Evolutionary conservation across 78 protist species (phyloP).

Genomic region (Cavenderia fasciculata): DNA sequence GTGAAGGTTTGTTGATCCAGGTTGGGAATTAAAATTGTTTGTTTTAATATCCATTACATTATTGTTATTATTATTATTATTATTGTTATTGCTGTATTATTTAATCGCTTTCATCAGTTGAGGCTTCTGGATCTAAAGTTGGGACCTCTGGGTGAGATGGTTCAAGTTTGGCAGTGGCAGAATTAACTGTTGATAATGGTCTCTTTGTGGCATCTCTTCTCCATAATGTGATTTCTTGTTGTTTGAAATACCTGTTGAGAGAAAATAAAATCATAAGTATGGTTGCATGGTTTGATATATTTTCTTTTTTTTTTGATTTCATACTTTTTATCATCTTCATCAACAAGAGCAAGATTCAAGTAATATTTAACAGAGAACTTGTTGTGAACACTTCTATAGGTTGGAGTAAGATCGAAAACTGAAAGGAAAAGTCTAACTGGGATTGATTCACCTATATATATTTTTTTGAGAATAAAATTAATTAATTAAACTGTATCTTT

Average conservation of each 20-base stretch:
- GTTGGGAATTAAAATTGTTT: too few relatives aligned
- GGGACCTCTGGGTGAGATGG: slow-evolving; percentile 16
- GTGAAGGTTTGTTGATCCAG: too few relatives aligned
- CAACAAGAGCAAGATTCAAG: slow-evolving; percentile 91
- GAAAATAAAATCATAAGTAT: slow-evolving; percentile 11
- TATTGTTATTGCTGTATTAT: neutral
- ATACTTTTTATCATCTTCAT: slow-evolving; percentile 84
- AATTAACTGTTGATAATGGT: neutral
- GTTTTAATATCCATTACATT: neutral
- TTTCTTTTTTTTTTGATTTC: neutral
- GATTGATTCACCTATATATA: slow-evolving; percentile 90
- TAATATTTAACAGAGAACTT: slow-evolving; percentile 93
- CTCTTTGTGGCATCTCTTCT: slow-evolving; percentile 72
- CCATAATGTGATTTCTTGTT: slow-evolving; percentile 88
- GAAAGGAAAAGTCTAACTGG: slow-evolving; percentile 97
- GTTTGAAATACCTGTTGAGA: slow-evolving; percentile 84
- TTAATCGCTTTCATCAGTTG: slow-evolving; percentile 44
- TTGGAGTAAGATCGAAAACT: slow-evolving; percentile 95
- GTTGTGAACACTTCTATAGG: slow-evolving; percentile 92
- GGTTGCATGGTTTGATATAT: neutral
- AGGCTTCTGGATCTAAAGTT: slow-evolving; percentile 34
- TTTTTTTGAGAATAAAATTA: neutral
- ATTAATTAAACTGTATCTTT: neutral
- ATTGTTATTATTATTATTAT: neutral
- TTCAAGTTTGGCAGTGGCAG: slow-evolving; percentile 11